phyloP scores from a whole-genome alignment of 495 filamentous ascomycete species.

The Lepraria neglecta region DNA sequence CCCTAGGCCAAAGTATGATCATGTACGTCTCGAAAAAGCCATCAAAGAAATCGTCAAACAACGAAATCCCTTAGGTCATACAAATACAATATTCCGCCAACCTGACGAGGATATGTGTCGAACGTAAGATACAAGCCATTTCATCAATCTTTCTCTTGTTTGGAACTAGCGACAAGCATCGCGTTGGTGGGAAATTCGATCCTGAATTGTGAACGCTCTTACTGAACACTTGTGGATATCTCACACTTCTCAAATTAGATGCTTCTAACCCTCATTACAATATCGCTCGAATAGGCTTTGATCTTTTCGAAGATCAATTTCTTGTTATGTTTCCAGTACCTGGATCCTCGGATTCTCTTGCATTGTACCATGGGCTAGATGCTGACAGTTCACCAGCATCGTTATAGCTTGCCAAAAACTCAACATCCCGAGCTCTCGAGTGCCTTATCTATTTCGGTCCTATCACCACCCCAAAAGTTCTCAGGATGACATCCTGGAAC shows the following conservation, averaged over 20 bases:
- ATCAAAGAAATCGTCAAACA: constrained; percentile 16
- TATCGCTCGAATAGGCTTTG: neutral
- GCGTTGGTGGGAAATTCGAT: no score
- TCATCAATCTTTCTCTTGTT: neutral
- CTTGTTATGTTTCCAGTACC: no score
- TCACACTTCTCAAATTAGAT: no score
- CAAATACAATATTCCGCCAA: constrained; percentile 1
- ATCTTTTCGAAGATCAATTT: no score
- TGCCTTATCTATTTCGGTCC: constrained; percentile 19
- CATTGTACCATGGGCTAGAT: no score
- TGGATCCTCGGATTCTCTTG: no score
- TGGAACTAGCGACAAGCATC: no score
- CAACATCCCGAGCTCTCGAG: neutral
- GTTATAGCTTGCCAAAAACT: constrained; percentile 17
- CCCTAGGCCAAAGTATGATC: constrained; percentile 14
- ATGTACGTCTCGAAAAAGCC: constrained; percentile 2
- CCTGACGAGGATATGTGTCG: constrained; percentile 16
- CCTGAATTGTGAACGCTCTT: no score
- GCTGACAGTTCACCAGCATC: no score
- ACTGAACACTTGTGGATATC: no score
- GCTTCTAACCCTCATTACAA: no score
- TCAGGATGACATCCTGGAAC: constrained; percentile 23
- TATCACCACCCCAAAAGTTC: constrained; percentile 12
- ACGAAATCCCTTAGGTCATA: neutral
- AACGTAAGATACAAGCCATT: constrained; percentile 5